Conservation (phyloP, 495 filamentous ascomycete genomes). For the Neurospora tetraspora region DNA sequence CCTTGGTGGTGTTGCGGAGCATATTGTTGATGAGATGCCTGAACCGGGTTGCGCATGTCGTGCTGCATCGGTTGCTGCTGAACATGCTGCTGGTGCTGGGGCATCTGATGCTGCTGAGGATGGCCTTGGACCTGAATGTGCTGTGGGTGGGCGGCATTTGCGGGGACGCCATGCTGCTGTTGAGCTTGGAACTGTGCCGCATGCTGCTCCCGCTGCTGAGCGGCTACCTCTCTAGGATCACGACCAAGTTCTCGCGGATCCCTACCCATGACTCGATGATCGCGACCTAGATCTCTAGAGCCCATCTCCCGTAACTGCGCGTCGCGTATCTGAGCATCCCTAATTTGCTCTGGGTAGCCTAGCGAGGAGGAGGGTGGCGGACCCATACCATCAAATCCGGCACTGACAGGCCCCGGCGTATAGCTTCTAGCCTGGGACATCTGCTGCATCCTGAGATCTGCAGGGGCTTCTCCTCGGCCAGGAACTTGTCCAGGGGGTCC, state of each 20-base stretch:
- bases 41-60: conserved; percentile 1
- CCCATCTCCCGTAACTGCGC: neutral
- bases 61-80: conserved; percentile 12
- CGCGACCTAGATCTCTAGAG: conserved; percentile 6
- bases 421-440: conserved; percentile 16
- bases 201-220: conserved; percentile 1
- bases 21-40: conserved; percentile 2
- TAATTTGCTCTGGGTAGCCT: conserved; percentile 5
- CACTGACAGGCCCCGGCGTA: conserved; percentile 12
- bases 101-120: neutral
- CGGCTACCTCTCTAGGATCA: neutral
- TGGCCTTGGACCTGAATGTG: neutral
- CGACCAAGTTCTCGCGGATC: conserved; percentile 6
- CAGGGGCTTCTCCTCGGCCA: neutral
- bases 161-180: neutral
- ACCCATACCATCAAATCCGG: conserved; percentile 13
- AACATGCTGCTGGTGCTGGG: conserved; percentile 1
- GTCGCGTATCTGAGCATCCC: conserved; percentile 7
- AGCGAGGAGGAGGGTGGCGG: conserved; percentile 13
- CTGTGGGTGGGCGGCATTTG: neutral
- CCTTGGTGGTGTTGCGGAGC: conserved; percentile 5
- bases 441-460: conserved; percentile 1
- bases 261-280: conserved; percentile 7
- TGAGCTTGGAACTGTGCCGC: neutral
- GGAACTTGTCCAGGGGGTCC: neutral